phyloP scores from a whole-genome alignment of 768 basidiomycete species.

The Leucosporidium scottii region DNA sequence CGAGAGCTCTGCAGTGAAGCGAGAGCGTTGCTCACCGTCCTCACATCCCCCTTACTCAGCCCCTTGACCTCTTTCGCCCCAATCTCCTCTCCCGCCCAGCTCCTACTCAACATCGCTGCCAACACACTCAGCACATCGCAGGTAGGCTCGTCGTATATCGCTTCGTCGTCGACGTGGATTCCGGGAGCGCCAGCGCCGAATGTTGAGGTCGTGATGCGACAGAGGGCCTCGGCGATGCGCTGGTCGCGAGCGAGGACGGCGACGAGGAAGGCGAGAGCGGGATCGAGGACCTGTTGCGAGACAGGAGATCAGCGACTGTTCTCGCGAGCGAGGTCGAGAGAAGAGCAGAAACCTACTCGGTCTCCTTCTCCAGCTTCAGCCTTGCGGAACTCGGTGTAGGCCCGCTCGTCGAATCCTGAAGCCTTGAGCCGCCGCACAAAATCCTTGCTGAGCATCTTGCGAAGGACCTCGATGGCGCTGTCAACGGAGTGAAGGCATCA shows the following conservation, averaged over 20 bases:
- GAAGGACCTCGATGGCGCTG: constrained; percentile 31
- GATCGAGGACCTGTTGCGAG: constrained; percentile 22
- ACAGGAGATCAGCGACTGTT: not conserved
- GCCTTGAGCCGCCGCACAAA: constrained; percentile 29
- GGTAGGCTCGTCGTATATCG: not conserved
- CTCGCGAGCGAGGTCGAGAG: not conserved
- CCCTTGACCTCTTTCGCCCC: constrained; percentile 8
- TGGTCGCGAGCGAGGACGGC: constrained; percentile 21
- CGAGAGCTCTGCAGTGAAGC: too few relatives aligned
- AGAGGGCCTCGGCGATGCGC: constrained; percentile 24
- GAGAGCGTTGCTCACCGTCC: not conserved
- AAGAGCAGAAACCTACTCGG: constrained; percentile 6
- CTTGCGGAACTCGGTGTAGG: constrained; percentile 24
- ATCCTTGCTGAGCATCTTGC: constrained; percentile 24
- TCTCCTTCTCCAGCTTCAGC: constrained; percentile 27
- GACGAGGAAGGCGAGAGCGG: constrained; percentile 14
- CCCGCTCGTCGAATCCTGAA: constrained; percentile 17
- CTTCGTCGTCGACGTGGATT: not conserved
- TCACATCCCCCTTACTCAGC: not conserved
- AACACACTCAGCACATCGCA: constrained; percentile 13
- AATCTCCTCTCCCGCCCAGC: constrained; percentile 10
- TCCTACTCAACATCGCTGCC: not conserved
- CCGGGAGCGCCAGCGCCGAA: not conserved
- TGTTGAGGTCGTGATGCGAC: constrained; percentile 6
- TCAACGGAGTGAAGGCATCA: not conserved